Conservation (phyloP, 176 grass and related monocot genomes). For the Avena insularis region DNA sequence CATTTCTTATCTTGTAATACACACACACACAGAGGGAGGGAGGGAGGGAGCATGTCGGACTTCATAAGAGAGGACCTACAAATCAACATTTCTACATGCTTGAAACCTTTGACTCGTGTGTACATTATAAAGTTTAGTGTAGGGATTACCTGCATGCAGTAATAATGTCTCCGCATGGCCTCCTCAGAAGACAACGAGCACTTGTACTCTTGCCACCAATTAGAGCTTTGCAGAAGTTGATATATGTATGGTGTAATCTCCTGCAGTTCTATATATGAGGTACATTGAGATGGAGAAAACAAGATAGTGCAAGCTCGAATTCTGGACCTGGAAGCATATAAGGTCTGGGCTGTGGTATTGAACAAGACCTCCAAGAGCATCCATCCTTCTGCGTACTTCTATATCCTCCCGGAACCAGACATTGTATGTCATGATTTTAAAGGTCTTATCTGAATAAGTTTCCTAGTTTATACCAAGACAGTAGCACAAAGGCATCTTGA, state of each 20-base stretch:
- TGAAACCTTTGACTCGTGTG: neutral
- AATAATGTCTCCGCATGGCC: conserved; percentile 63
- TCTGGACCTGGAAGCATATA: conserved; percentile 77
- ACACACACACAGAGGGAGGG: no score
- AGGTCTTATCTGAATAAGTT: conserved; percentile 36
- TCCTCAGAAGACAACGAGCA: conserved; percentile 56
- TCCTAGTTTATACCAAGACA: neutral
- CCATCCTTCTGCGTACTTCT: conserved; percentile 68
- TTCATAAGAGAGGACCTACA: neutral
- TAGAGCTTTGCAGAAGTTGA: conserved; percentile 57
- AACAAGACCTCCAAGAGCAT: conserved; percentile 70
- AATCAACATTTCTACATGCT: neutral
- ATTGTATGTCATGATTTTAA: conserved; percentile 94
- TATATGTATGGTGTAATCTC: conserved; percentile 83
- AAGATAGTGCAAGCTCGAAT: neutral
- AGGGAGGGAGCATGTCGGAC: no score
- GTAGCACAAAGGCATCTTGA: conserved; percentile 6
- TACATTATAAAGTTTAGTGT: neutral
- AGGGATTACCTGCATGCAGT: conserved; percentile 76
- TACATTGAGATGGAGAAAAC: neutral
- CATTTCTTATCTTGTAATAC: no score
- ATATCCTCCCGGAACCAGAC: conserved; percentile 93
- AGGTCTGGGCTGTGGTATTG: conserved; percentile 65
- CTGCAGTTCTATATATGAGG: conserved; percentile 42
- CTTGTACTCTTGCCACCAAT: conserved; percentile 82